phyloP scores from a whole-genome alignment of 2,329 filamentous ascomycete species.

The Hypoxylon sp. region DNA sequence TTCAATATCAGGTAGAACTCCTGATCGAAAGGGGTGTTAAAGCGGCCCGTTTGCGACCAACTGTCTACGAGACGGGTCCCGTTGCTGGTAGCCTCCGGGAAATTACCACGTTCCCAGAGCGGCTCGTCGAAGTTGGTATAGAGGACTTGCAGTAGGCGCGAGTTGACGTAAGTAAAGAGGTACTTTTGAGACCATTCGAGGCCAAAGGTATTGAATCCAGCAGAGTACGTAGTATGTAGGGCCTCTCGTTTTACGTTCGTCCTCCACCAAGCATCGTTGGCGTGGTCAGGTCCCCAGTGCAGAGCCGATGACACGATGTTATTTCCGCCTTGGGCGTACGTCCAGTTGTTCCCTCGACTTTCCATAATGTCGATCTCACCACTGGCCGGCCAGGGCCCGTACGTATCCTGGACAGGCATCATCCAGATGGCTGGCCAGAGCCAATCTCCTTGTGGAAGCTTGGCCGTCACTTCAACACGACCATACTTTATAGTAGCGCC shows the following conservation, averaged over 20 bases:
- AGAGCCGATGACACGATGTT: slow-evolving; percentile 84
- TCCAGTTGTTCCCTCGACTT: slow-evolving; percentile 85
- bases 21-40: slow-evolving; percentile 81
- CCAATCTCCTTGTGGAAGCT: slow-evolving; percentile 85
- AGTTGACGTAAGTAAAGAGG: slow-evolving; percentile 88
- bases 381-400: slow-evolving; percentile 83
- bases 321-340: slow-evolving; percentile 82
- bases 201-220: slow-evolving; percentile 81
- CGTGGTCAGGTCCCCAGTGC: slow-evolving; percentile 83
- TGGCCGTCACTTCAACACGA: slow-evolving; percentile 83
- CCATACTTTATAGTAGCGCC: slow-evolving; percentile 83
- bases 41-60: slow-evolving; percentile 73
- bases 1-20: slow-evolving; percentile 83
- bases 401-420: slow-evolving; percentile 80
- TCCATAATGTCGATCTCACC: slow-evolving; percentile 90
- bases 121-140: slow-evolving; percentile 81
- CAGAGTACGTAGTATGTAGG: slow-evolving; percentile 80
- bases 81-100: slow-evolving; percentile 75
- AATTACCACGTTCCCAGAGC: slow-evolving; percentile 78
- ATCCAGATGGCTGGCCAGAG: slow-evolving; percentile 95
- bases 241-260: slow-evolving; percentile 84
- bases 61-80: slow-evolving; percentile 75
- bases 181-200: slow-evolving; percentile 92
- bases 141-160: slow-evolving; percentile 82
- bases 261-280: slow-evolving; percentile 85